Percentiles rank a stretch among this genome's conserved stretches.
These are phyloP conservation scores for Barbatosphaeria neglecta DNA, from an alignment of 495 filamentous ascomycete species.

Conservation along the genomic window DNA sequence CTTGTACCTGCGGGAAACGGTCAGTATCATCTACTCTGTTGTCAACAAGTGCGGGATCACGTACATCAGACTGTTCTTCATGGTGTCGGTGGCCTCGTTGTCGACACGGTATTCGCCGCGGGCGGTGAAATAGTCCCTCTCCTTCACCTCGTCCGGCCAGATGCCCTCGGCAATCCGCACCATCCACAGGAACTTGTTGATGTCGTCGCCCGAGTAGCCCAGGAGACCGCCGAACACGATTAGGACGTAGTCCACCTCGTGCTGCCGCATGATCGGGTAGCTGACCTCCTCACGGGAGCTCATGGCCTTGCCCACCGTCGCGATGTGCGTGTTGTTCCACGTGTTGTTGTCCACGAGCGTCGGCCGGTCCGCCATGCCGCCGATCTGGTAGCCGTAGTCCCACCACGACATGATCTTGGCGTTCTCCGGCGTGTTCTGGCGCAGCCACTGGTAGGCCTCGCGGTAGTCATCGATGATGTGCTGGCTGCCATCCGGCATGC, in stretches of 20 bases:
- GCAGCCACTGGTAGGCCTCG: conserved; percentile 99
- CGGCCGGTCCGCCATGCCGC: conserved; percentile 96
- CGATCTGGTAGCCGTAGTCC: conserved; percentile 99
- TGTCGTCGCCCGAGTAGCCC: conserved; percentile 98
- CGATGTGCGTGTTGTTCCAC: conserved; percentile 99
- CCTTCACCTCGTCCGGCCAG: conserved; percentile 97
- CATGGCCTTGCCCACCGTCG: conserved; percentile 99
- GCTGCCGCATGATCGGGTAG: conserved; percentile 95
- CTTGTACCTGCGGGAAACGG: conserved; percentile 74
- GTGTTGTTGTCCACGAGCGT: conserved; percentile 99
- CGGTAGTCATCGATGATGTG: conserved; percentile 99
- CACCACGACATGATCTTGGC: conserved; percentile 99
- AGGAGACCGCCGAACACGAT: conserved; percentile 94
- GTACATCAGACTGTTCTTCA: conserved; percentile 99
- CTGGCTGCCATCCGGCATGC: conserved; percentile 86
- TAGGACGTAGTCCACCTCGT: conserved; percentile 97
- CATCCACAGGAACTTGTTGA: conserved; percentile 99
- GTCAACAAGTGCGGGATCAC: conserved; percentile 15
- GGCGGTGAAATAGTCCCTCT: conserved; percentile 91
- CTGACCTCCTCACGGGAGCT: conserved; percentile 93
- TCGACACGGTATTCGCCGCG: conserved; percentile 95
- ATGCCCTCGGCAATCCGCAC: conserved; percentile 98
- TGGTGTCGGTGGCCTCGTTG: conserved; percentile 84
- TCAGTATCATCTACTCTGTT: conserved; percentile 20
- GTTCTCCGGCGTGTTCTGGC: conserved; percentile 87